Conservation (phyloP, 2,329 filamentous ascomycete species). For the Davidsoniella eucalypti region DNA sequence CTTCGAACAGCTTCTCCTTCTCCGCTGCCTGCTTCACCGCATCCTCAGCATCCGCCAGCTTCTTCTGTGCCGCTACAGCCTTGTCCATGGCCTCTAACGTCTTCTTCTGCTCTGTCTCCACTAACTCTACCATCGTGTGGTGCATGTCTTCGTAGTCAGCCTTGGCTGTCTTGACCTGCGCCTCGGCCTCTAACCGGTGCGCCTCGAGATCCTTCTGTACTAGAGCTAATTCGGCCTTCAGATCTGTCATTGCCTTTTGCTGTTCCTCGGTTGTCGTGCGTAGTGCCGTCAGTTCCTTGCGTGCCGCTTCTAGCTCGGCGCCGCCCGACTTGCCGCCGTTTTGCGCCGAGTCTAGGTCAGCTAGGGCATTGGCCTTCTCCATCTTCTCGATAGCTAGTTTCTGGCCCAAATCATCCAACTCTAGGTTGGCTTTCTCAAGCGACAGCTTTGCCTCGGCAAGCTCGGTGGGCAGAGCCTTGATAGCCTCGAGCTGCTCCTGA, state of each 20-base stretch:
- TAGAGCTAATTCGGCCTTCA: constrained; percentile 29
- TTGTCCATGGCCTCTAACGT: constrained; percentile 34
- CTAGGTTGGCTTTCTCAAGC: constrained; percentile 16
- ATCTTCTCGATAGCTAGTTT: constrained; percentile 43
- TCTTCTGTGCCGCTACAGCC: constrained; percentile 28
- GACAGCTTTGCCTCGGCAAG: constrained; percentile 3
- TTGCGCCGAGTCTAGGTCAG: constrained; percentile 41
- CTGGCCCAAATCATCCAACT: constrained; percentile 33
- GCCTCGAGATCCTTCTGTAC: constrained; percentile 37
- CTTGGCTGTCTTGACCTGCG: constrained; percentile 36
- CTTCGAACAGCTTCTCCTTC: constrained; percentile 29
- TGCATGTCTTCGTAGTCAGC: constrained; percentile 48
- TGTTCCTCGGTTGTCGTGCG: constrained; percentile 30
- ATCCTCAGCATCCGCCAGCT: constrained; percentile 15
- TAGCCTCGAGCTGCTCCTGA: constrained; percentile 37
- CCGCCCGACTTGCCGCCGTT: constrained; percentile 38
- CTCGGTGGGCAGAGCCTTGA: constrained; percentile 24
- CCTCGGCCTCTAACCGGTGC: constrained; percentile 32
- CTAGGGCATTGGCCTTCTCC: constrained; percentile 40
- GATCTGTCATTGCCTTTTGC: constrained; percentile 20
- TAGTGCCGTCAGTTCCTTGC: constrained; percentile 30
- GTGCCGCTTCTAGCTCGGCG: constrained; percentile 34
- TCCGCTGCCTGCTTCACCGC: constrained; percentile 23
- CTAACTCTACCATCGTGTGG: constrained; percentile 42
- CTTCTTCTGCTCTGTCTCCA: constrained; percentile 41